A percentile compares a stretch with the other conserved stretches of the same genome.
Evolutionary conservation across 352 stramenopile species (phyloP).

Genomic region (Globisporangium uncinulatum): DNA sequence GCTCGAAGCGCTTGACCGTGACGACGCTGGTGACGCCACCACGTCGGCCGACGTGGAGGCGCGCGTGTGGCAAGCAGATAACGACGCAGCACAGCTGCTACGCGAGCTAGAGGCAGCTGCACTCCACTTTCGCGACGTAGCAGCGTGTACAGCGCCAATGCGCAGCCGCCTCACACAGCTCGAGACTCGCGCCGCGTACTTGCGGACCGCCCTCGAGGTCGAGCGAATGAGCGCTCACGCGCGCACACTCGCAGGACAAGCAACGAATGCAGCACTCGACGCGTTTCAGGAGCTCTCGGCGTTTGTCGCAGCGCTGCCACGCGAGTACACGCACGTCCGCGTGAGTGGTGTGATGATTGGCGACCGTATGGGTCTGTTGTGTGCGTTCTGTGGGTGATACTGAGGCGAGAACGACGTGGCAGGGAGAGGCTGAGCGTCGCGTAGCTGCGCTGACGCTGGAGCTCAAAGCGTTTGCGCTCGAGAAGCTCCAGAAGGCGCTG

Average conservation of each 20-base stretch:
- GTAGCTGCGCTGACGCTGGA: constrained; percentile 39
- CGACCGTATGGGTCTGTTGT: constrained; percentile 2
- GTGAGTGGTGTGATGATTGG: constrained; percentile 10
- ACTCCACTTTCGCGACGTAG: constrained; percentile 39
- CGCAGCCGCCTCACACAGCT: constrained; percentile 28
- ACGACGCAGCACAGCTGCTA: not conserved
- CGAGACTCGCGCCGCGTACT: constrained; percentile 34
- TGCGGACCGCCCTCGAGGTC: constrained; percentile 40
- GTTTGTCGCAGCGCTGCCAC: constrained; percentile 35
- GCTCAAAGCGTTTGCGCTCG: constrained; percentile 43
- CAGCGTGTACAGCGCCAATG: constrained; percentile 29
- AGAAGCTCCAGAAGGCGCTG: constrained; percentile 45
- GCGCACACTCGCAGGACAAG: constrained; percentile 28
- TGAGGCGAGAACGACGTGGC: not conserved
- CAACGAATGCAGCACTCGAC: constrained; percentile 36
- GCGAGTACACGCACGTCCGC: constrained; percentile 35
- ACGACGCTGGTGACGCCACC: not conserved
- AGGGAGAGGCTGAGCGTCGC: constrained; percentile 39
- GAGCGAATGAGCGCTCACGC: constrained; percentile 43
- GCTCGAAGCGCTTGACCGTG: not conserved
- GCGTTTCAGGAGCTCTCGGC: constrained; percentile 32
- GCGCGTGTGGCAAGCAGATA: not conserved
- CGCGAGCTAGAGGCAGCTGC: not conserved
- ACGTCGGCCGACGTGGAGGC: not conserved
- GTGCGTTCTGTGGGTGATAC: constrained; percentile 1